Percentiles rank a stretch among this genome's conserved stretches.
Evolutionary conservation across 306 rosid species (phyloP).

Genomic region (Carpinus viminea): DNA sequence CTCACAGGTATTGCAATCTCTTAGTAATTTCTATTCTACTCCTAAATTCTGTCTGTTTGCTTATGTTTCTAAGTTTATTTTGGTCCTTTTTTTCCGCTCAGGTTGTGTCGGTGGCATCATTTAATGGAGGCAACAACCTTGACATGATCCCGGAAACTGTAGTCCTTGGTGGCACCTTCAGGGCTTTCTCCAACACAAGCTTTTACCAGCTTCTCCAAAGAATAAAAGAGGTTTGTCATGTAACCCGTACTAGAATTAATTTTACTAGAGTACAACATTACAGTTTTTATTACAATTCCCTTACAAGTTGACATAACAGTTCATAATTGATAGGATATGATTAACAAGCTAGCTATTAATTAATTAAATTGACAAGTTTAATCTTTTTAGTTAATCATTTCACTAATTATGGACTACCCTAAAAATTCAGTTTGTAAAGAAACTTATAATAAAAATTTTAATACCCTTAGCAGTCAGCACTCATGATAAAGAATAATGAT

Average conservation of each 20-base stretch:
- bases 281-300: background rate
- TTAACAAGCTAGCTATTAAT: too few relatives aligned
- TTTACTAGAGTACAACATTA: background rate
- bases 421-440: too few relatives aligned
- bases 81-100: conserved; percentile 9
- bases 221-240: conserved; percentile 66
- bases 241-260: background rate
- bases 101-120: conserved; percentile 88
- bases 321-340: too few relatives aligned
- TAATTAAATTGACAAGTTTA: too few relatives aligned
- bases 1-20: conserved; percentile 59
- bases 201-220: conserved; percentile 76
- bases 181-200: conserved; percentile 90
- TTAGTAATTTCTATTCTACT: too few relatives aligned
- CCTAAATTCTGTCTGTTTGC: too few relatives aligned
- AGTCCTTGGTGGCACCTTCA: conserved; percentile 83
- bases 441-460: too few relatives aligned
- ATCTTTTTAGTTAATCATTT: too few relatives aligned
- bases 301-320: background rate
- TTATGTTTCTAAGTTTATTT: background rate
- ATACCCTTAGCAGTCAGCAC: too few relatives aligned
- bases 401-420: too few relatives aligned
- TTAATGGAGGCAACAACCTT: conserved; percentile 75
- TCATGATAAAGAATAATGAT: too few relatives aligned
- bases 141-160: conserved; percentile 71